Evolutionary conservation across 805 yeast species (phyloP).

Genomic region (Helenozyma baotianmanensis): DNA sequence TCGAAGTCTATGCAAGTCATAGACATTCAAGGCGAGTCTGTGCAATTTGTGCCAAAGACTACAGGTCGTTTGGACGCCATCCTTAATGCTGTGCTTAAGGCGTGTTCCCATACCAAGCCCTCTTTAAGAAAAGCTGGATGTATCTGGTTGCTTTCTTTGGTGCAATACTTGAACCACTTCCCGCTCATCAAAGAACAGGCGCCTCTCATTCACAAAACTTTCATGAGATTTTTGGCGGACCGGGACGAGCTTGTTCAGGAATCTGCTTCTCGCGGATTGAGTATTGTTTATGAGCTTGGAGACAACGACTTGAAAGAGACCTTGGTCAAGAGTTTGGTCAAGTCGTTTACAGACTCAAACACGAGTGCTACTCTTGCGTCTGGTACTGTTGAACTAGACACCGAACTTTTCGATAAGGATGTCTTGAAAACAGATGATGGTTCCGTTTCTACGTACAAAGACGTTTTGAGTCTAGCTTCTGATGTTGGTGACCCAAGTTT

Average conservation of each 20-base stretch:
- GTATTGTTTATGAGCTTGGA: constrained; percentile 77
- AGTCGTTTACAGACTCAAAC: constrained; percentile 71
- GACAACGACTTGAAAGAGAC: constrained; percentile 61
- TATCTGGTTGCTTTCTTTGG: constrained; percentile 78
- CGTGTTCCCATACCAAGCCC: constrained; percentile 67
- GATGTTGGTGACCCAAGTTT: constrained; percentile 95
- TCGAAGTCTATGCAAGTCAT: constrained; percentile 52
- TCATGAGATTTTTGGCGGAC: constrained; percentile 75
- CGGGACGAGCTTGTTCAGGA: constrained; percentile 88
- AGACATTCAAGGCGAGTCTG: constrained; percentile 45
- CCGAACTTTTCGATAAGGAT: constrained; percentile 83
- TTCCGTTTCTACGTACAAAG: constrained; percentile 86
- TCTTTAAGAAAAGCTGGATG: constrained; percentile 70
- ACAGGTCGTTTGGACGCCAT: constrained; percentile 27
- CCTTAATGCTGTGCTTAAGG: constrained; percentile 45
- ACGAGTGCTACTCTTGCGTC: constrained; percentile 43
- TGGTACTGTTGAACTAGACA: constrained; percentile 72
- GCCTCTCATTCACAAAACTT: constrained; percentile 63
- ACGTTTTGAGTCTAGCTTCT: constrained; percentile 79
- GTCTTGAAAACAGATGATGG: constrained; percentile 75
- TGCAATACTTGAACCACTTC: constrained; percentile 63
- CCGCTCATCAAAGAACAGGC: constrained; percentile 38
- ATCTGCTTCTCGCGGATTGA: constrained; percentile 83
- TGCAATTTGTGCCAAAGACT: constrained; percentile 15
- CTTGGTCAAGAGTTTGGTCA: constrained; percentile 66